Conservation (phyloP, 73 alveolate species). For the Symbiodinium pilosum region DNA sequence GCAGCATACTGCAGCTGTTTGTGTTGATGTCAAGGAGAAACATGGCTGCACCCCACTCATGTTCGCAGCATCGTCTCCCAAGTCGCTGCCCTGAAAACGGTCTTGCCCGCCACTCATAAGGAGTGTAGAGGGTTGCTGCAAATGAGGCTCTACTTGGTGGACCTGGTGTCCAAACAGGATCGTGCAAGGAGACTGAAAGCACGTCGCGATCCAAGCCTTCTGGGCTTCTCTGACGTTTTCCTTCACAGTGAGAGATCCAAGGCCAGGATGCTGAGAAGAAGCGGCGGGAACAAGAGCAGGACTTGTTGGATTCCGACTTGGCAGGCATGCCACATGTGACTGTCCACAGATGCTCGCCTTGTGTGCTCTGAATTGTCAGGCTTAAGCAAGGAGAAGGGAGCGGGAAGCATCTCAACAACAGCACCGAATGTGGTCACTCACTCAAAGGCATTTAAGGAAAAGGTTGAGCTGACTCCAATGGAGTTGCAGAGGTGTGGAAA, state of each 20-base stretch:
- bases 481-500: conserved; percentile 43
- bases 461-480: background rate
- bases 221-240: background rate
- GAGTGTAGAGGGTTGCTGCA: background rate
- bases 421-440: conserved; percentile 42
- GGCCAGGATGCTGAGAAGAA: conserved; percentile 72
- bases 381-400: conserved; percentile 71
- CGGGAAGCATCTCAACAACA: conserved; percentile 70
- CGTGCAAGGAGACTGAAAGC: conserved; percentile 70
- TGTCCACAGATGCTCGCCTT: background rate
- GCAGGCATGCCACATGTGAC: background rate
- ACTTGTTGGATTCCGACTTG: conserved; percentile 39
- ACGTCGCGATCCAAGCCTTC: background rate
- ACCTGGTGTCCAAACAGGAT: conserved; percentile 58
- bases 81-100: no score
- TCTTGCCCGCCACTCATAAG: no score
- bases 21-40: conserved; percentile 16
- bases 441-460: background rate
- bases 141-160: conserved; percentile 45
- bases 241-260: background rate
- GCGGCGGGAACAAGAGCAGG: conserved; percentile 60
- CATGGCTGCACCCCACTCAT: conserved; percentile 90
- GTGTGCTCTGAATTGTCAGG: background rate
- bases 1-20: no score
- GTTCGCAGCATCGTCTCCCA: conserved; percentile 86